Base-by-base conservation (phyloP, 768 basidiomycete species). In the Hebeloma cylindrosporum region DNA sequence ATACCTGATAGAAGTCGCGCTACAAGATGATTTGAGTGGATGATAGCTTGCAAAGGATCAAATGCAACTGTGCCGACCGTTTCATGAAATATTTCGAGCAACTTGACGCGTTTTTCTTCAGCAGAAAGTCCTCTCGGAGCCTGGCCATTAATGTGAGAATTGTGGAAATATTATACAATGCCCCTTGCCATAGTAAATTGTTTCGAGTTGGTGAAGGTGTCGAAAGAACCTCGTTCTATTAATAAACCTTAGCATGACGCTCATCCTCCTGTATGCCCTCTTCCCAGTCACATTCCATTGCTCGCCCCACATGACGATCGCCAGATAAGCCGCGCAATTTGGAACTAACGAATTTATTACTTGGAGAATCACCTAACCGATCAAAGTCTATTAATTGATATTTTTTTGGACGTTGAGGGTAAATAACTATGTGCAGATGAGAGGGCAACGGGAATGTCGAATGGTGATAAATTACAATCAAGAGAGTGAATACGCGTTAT, bases 21-120 rank as follows among this genome's bases (percentile, higher is more conserved):
- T 59, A 41, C n/a, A 43, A 22, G 18, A 25, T n/a, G n/a, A n/a
- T n/a, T n/a, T n/a, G n/a, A n/a, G n/a, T 17, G n/a, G 16, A 29
- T 30, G 6, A 22, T 10, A 40, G 28, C 5, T 7, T 13, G 25
- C 25, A 33, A 28, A 44, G 20, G 26, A 18, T 26, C 23, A 18
- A 7, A 31, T 11, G 14, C 13, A 2, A 41, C 21, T 34, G 29
- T 32, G 33, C 63, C 40, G 57, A 91, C 92, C 11, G 85, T 84
- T 65, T 97, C 93, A 57, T 93, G 92, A 58, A 97, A 95, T 53
- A 97, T 90, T 66, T 94, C 93, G 14, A 95, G 66, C 43, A 97
- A 65, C 62, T 88, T 92, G 47, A 83, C 74, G 58, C 88, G 85
- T 67, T 97, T 96, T 65, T 96, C 93, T 57, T 94, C 91, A 5